phyloP scores from a whole-genome alignment of 2,329 filamentous ascomycete genomes.

The Aspergillus aculeatinus region DNA sequence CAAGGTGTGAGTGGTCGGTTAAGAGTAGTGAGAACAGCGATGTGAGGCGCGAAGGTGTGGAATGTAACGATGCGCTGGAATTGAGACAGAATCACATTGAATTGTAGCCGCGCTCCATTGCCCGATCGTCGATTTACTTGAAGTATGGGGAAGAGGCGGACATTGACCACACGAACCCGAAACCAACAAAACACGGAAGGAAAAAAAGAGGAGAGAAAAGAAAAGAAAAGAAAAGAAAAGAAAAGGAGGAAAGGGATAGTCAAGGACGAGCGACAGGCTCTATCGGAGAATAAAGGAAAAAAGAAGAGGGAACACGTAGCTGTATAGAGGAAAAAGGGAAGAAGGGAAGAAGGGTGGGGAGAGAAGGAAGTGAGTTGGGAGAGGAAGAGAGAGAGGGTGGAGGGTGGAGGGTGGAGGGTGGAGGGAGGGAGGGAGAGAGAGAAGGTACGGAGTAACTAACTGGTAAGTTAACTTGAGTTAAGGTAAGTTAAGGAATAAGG shows the following conservation, averaged over 20 bases:
- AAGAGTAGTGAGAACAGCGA: constrained; percentile 13
- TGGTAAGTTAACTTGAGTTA: too few species aligned
- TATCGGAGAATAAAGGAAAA: constrained; percentile 15
- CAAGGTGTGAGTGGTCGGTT: constrained; percentile 25
- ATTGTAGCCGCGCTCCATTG: constrained; percentile 18
- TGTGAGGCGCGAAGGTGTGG: constrained; percentile 16
- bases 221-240: constrained; percentile 12
- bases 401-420: constrained; percentile 7
- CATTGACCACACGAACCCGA: constrained; percentile 26
- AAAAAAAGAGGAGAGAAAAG: constrained; percentile 19
- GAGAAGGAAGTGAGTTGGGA: constrained; percentile 14
- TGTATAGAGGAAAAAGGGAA: constrained; percentile 2
- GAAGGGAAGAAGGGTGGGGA: constrained; percentile 10
- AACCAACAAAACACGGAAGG: constrained; percentile 29
- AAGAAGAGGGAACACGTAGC: constrained; percentile 10
- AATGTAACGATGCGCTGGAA: constrained; percentile 10
- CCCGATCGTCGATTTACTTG: constrained; percentile 10
- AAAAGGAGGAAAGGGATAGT: constrained; percentile 17
- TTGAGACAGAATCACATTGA: constrained; percentile 21
- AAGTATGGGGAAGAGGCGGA: constrained; percentile 16
- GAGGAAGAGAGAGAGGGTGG: constrained; percentile 16
- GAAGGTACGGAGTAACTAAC: constrained; percentile 9
- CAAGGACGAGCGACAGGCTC: constrained; percentile 23
- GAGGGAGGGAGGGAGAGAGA: constrained; percentile 9
- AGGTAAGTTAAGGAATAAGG: constrained; percentile 11